These are phyloP conservation scores for Allium fistulosum DNA, from an alignment of 106 monocot genomes.

Conservation along the genomic window DNA sequence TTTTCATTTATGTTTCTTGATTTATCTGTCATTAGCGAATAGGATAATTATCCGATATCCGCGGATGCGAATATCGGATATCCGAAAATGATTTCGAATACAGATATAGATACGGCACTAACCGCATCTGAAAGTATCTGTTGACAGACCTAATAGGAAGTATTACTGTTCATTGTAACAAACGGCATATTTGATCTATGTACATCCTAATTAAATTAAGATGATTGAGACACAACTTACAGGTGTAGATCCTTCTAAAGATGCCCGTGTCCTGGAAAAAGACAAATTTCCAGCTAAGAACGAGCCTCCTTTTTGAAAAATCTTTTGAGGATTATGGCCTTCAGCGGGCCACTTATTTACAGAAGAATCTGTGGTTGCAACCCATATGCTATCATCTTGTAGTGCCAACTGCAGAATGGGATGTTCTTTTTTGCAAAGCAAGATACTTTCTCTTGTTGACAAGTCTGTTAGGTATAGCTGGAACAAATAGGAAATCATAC, in stretches of 20 bases:
- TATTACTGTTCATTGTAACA: too few relatives aligned
- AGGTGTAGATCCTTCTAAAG: conserved; percentile 79
- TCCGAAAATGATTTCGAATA: too few relatives aligned
- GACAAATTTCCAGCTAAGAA: conserved; percentile 98
- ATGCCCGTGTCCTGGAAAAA: conserved; percentile 86
- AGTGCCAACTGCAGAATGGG: conserved; percentile 75
- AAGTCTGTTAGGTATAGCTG: conserved; percentile 95
- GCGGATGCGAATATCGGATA: too few relatives aligned
- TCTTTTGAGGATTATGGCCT: conserved; percentile 62
- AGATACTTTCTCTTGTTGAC: conserved; percentile 72
- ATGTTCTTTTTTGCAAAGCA: conserved; percentile 83
- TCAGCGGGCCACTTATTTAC: conserved; percentile 84
- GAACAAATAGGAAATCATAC: conserved; percentile 16
- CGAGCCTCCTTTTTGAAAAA: conserved; percentile 82
- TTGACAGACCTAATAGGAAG: too few relatives aligned
- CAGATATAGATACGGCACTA: too few relatives aligned
- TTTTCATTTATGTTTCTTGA: too few relatives aligned
- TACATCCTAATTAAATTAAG: neutral
- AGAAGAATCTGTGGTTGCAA: conserved; percentile 93
- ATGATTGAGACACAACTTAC: conserved; percentile 34
- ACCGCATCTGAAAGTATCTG: too few relatives aligned
- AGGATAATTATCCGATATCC: too few relatives aligned
- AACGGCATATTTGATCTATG: too few relatives aligned
- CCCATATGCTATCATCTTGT: conserved; percentile 89
- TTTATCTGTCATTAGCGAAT: too few relatives aligned